Percentiles rank a stretch among this genome's conserved stretches.
Conservation (phyloP, 1,284 basidiomycete species). For the Melampsora americana region DNA sequence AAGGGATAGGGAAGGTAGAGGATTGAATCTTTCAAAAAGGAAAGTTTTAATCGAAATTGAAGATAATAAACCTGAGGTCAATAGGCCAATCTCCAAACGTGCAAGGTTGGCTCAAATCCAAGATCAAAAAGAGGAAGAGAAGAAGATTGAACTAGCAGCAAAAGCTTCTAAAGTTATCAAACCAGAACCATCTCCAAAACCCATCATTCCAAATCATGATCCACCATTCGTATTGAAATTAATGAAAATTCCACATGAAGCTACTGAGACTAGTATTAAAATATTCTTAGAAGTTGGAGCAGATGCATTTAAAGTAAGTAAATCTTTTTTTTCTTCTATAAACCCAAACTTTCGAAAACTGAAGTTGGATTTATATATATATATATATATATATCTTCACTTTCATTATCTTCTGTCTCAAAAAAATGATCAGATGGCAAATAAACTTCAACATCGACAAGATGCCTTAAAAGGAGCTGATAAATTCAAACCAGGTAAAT, state of each 20-base stretch:
- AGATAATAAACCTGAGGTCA: not conserved
- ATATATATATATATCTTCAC: too few species aligned
- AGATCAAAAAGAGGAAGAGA: not conserved
- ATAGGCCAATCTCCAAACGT: not conserved
- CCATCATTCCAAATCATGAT: not conserved
- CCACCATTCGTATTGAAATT: not conserved
- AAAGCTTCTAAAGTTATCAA: not conserved
- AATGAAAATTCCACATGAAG: not conserved
- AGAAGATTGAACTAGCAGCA: not conserved
- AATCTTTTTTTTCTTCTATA: not conserved
- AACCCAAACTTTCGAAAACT: not conserved
- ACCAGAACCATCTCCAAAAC: not conserved
- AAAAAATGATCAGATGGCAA: not conserved
- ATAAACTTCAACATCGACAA: constrained; percentile 2
- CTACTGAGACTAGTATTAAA: not conserved
- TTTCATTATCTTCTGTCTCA: not conserved
- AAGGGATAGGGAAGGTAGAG: too few species aligned
- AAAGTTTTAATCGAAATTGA: not conserved
- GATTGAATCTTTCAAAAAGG: not conserved
- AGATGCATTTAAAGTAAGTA: not conserved
- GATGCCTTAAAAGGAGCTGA: not conserved
- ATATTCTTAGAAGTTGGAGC: constrained; percentile 6
- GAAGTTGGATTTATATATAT: too few species aligned
- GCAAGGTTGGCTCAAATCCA: not conserved
- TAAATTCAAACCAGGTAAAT: not conserved